These are phyloP conservation scores for Globisporangium irregulare DNA, from an alignment of 352 stramenopile species.

Conservation along the genomic window DNA sequence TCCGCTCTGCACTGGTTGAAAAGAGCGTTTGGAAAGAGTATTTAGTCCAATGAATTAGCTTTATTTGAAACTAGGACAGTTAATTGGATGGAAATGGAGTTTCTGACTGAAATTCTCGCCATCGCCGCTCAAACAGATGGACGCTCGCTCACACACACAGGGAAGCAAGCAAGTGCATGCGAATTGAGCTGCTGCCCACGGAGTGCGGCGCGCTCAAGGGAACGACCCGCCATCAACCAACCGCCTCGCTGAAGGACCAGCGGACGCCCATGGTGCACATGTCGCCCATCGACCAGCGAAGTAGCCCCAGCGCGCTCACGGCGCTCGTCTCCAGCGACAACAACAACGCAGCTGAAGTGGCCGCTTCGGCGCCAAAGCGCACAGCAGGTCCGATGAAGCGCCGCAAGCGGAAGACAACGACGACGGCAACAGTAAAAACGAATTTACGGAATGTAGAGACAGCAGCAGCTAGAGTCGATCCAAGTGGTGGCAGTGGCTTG, in stretches of 20 bases:
- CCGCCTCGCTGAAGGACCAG: not conserved
- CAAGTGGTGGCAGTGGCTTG: not conserved
- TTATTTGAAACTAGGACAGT: too few species aligned
- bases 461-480: not conserved
- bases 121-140: too few species aligned
- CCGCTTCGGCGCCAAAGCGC: not conserved
- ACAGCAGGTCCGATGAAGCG: slow-evolving; percentile 5
- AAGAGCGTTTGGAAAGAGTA: too few species aligned
- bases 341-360: not conserved
- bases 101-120: too few species aligned
- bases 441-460: not conserved
- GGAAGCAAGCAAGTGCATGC: too few species aligned
- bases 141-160: too few species aligned
- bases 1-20: too few species aligned
- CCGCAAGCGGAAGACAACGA: slow-evolving; percentile 10
- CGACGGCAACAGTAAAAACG: not conserved
- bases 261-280: slow-evolving; percentile 4
- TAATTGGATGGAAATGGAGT: too few species aligned
- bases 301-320: not conserved
- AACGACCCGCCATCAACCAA: not conserved
- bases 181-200: too few species aligned
- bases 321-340: not conserved
- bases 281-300: not conserved
- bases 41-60: too few species aligned
- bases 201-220: too few species aligned